A percentile compares a stretch with the other conserved stretches of the same genome.
These are phyloP conservation scores for Solanum medicagineum DNA, from an alignment of 257 asterid species.

Conservation along the genomic window DNA sequence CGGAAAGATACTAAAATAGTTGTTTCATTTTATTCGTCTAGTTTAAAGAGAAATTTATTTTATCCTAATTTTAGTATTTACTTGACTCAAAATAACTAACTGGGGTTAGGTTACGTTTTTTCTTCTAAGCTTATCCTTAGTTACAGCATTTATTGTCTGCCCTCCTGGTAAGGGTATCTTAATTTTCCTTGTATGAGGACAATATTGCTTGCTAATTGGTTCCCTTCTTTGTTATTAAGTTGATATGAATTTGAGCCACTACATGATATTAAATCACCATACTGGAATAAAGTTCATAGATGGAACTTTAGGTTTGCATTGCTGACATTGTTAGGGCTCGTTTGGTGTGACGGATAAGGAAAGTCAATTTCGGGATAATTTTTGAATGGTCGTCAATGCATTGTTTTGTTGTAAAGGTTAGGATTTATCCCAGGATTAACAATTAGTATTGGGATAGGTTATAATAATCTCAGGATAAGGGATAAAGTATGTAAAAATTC, in stretches of 20 bases:
- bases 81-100: background rate
- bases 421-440: too few species aligned
- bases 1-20: too few species aligned
- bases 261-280: background rate
- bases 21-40: slow-evolving; percentile 72
- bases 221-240: background rate
- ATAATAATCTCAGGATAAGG: too few species aligned
- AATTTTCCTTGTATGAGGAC: background rate
- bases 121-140: background rate
- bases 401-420: too few species aligned
- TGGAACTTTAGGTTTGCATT: background rate
- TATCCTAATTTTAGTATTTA: too few species aligned
- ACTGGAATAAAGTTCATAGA: background rate
- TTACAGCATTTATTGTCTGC: background rate
- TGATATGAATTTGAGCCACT: background rate
- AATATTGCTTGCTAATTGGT: background rate
- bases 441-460: too few species aligned
- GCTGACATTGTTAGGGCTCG: background rate
- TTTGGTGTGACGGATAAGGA: too few species aligned
- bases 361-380: too few species aligned
- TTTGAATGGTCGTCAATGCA: too few species aligned
- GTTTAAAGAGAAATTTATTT: slow-evolving; percentile 7
- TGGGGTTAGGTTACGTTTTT: slow-evolving; percentile 37
- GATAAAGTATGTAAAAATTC: too few species aligned
- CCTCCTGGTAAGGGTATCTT: background rate